Percentiles rank a stretch among this genome's conserved stretches.
Evolutionary conservation across 352 stramenopile species (phyloP).

Genomic region (Phytophthora fragariaefolia): DNA sequence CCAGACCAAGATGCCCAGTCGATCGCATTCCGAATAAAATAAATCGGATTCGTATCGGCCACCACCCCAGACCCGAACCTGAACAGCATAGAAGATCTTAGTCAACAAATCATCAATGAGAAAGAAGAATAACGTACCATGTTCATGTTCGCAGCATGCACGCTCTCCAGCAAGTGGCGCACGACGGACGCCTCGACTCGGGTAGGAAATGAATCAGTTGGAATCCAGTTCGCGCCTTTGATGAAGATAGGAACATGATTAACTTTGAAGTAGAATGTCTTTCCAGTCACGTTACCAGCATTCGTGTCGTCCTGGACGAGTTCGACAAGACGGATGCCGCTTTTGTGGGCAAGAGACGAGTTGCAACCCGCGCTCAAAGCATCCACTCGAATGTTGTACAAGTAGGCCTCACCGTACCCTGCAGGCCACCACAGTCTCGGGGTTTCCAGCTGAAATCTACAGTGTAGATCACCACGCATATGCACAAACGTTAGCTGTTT

Average conservation of each 20-base stretch:
- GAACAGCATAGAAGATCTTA: not conserved
- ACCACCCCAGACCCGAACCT: conserved; percentile 89
- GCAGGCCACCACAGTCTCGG: conserved; percentile 78
- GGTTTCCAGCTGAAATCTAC: conserved; percentile 48
- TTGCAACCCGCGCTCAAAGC: conserved; percentile 36
- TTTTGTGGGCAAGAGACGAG: conserved; percentile 48
- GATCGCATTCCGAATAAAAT: conserved; percentile 87
- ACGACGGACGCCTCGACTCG: conserved; percentile 45
- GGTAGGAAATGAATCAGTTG: conserved; percentile 78
- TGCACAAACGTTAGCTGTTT: not conserved
- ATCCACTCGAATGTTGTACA: conserved; percentile 67
- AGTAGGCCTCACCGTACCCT: conserved; percentile 62
- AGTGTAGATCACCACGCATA: conserved; percentile 13
- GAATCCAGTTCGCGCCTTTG: conserved; percentile 87
- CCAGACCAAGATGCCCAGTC: conserved; percentile 87
- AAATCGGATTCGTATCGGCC: conserved; percentile 84
- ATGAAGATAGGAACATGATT: conserved; percentile 72
- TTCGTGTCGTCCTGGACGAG: conserved; percentile 62
- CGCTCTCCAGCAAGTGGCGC: conserved; percentile 62
- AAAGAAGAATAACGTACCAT: conserved; percentile 52
- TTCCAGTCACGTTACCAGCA: conserved; percentile 48
- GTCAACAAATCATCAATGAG: not conserved
- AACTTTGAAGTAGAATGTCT: conserved; percentile 81
- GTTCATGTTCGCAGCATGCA: conserved; percentile 80
- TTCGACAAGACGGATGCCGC: conserved; percentile 67